These are phyloP conservation scores for Aureobasidium musti DNA, from an alignment of 2,329 filamentous ascomycete genomes.

Conservation along the genomic window DNA sequence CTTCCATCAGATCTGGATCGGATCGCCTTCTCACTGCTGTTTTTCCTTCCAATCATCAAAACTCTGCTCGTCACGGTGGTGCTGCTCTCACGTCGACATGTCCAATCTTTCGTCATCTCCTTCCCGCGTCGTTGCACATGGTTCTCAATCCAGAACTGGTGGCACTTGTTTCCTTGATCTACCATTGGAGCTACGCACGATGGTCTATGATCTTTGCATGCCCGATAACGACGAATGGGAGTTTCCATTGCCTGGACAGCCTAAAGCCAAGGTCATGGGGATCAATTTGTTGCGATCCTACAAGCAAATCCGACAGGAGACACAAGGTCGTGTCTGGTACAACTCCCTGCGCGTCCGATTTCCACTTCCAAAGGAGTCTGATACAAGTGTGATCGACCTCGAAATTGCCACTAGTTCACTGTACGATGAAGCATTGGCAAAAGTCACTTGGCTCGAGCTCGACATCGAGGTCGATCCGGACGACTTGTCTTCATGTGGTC, in stretches of 20 bases:
- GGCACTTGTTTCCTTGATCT: neutral
- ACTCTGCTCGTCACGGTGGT: neutral
- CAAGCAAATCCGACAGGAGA: neutral
- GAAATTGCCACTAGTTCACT: neutral
- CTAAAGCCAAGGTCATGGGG: neutral
- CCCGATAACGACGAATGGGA: neutral
- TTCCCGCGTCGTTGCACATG: neutral
- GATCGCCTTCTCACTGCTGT: fast-evolving
- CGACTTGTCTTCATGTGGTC: no score
- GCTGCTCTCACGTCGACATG: neutral
- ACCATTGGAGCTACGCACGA: neutral
- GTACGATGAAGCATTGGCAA: neutral
- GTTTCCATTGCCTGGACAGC: neutral
- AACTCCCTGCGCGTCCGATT: fast-evolving
- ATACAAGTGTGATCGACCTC: neutral
- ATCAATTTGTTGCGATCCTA: neutral
- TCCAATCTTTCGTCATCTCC: neutral
- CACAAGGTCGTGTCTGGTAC: neutral
- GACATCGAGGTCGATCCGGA: neutral
- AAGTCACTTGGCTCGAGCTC: neutral
- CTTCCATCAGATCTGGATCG: neutral
- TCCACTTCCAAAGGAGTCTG: no score
- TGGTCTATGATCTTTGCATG: neutral
- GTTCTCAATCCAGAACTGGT: neutral
- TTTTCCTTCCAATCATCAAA: neutral